A percentile compares a stretch with the other conserved stretches of the same genome.
Conservation (phyloP, 2,329 filamentous ascomycete species). For the Ophiostoma himal-ulmi region DNA sequence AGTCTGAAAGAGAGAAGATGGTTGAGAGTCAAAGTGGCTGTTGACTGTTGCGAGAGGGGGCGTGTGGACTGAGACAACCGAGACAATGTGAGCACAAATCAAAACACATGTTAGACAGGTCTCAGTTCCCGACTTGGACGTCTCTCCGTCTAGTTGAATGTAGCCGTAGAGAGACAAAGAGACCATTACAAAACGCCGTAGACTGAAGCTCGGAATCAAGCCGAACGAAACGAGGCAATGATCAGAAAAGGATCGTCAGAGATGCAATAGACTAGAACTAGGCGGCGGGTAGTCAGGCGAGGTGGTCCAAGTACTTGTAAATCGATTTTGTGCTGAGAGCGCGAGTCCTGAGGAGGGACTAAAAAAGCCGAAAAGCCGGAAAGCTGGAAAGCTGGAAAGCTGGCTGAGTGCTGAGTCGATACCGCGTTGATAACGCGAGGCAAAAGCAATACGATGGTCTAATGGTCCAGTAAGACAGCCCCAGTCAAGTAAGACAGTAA, state of each 20-base stretch:
- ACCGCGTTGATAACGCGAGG: neutral
- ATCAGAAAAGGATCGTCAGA: conserved; percentile 5
- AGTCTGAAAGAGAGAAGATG: neutral
- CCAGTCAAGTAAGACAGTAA: conserved; percentile 3
- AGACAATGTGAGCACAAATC: conserved; percentile 6
- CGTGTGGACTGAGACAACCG: neutral
- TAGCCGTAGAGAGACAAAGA: neutral
- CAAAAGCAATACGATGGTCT: neutral
- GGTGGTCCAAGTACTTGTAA: neutral
- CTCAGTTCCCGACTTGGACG: neutral
- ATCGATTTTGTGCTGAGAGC: neutral
- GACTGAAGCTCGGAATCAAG: neutral
- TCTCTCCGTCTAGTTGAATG: neutral
- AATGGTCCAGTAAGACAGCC: neutral
- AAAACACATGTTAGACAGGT: conserved; percentile 7
- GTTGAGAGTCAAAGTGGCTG: no score
- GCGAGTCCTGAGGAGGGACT: neutral
- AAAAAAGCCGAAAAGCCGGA: neutral
- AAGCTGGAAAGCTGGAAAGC: neutral
- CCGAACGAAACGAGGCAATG: neutral
- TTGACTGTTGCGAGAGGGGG: neutral
- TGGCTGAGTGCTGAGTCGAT: neutral
- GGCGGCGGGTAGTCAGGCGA: neutral
- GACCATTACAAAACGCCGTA: neutral
- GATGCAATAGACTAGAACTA: neutral